Base-by-base conservation (phyloP, 345 rosid species). In the Salix caprea region DNA sequence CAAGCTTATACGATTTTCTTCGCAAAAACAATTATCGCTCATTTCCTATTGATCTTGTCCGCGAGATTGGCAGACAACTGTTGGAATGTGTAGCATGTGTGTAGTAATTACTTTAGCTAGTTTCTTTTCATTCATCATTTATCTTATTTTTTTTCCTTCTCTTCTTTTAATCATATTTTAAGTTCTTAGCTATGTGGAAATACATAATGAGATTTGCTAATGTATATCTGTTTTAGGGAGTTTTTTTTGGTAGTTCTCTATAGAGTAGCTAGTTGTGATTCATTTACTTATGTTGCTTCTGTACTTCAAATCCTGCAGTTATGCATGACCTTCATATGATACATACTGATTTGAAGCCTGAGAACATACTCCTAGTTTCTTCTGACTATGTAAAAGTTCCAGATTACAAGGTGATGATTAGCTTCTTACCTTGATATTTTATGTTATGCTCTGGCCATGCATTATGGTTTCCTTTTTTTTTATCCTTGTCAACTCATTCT, bases 61-160 rank as follows among this genome's bases (percentile, higher is more conserved):
- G 98, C 78, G 98, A 96, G 97, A 90, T 96, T 91, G 98, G 97
- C 86, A 86, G 96, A 91, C 99, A 96, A 92, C 94, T 93, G 80
- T 91, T 93, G 98, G 97, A 96, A 84, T 93, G 96, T 92, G 89
- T 96, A 81, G 97, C 99, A 92, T 93, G 99, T 96, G 97, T 96
- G 99, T 93, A 91, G 90, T 85, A 88, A 87, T 83, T 82, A 79
- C 87, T 87, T 85, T 44, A 85, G 91, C 90, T 85, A 79, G 80
- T 87, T 77, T 82, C 78, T 85, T 82, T 79, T 71, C 68, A 46
- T 83, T 30, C 40, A 76, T 82, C 5, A 1, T 26, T 42, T 72
- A 48, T 44, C 1, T 56, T 72, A 72, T 58, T 26, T 62, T 36
- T 78, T 68, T 75, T 66, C 39, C 64, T 65, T 4, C 83, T 36